Evolutionary conservation across 2,329 filamentous ascomycete species (phyloP).

Genomic region (Aureobasidium uvarum): DNA sequence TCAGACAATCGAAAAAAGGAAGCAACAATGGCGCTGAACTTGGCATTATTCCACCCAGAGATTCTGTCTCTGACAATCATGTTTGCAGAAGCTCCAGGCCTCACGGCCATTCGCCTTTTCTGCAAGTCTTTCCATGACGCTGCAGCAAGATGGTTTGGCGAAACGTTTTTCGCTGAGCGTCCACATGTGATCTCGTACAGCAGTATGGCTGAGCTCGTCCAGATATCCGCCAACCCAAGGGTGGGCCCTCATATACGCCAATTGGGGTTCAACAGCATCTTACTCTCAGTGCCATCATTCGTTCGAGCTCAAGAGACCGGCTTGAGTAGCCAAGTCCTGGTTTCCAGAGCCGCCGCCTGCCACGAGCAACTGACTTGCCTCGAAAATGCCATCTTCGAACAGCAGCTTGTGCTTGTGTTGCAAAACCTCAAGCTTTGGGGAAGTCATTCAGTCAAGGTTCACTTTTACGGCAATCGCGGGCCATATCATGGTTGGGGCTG

Average conservation of each 20-base stretch:
- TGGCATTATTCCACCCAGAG: background rate
- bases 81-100: background rate
- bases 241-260: background rate
- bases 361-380: background rate
- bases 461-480: background rate
- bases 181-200: background rate
- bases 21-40: background rate
- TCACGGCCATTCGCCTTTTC: background rate
- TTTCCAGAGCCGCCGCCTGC: background rate
- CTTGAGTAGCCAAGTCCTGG: background rate
- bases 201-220: background rate
- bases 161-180: background rate
- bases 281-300: background rate
- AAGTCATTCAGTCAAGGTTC: background rate
- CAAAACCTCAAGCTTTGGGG: background rate
- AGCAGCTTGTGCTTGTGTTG: background rate
- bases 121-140: background rate
- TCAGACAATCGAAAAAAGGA: background rate
- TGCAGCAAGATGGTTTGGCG: background rate
- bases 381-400: background rate
- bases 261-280: conserved; percentile 3
- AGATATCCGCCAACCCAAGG: background rate
- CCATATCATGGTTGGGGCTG: conserved; percentile 4
- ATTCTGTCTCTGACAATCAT: background rate
- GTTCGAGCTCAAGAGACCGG: background rate